A percentile compares a stretch with the other conserved stretches of the same genome.
These are phyloP conservation scores for Puccinia triticina DNA, from an alignment of 1,284 basidiomycete genomes.

Conservation along the genomic window DNA sequence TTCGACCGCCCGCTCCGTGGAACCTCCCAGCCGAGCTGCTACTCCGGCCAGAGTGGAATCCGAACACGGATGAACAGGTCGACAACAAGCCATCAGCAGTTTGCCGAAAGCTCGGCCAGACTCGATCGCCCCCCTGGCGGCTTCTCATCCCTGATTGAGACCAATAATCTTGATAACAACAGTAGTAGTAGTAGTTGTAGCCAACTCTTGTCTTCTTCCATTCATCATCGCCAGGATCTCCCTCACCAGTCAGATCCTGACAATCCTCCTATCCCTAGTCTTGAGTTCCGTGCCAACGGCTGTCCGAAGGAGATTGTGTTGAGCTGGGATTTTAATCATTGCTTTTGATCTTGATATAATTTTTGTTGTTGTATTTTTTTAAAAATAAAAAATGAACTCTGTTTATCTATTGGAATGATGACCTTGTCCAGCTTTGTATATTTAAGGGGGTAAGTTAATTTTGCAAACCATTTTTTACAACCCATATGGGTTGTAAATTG, in stretches of 20 bases:
- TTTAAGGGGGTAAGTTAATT: no score
- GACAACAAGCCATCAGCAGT: constrained; percentile 7
- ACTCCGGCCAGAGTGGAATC: neutral
- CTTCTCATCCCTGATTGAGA: neutral
- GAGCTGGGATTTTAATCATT: constrained; percentile 49
- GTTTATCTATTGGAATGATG: no score
- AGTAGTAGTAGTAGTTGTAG: neutral
- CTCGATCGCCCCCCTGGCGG: neutral
- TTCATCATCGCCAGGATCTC: neutral
- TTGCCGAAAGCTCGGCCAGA: constrained; percentile 19
- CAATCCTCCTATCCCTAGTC: neutral
- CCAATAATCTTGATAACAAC: neutral
- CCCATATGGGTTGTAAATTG: no score
- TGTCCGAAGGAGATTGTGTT: constrained; percentile 35
- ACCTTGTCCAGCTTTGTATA: no score
- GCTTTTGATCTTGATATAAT: constrained; percentile 25
- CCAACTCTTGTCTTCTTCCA: neutral
- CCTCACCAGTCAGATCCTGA: neutral
- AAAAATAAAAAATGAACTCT: constrained; percentile 1
- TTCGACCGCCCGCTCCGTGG: constrained; percentile 23
- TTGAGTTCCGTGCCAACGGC: neutral
- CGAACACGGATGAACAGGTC: constrained; percentile 22
- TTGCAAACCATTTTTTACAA: no score
- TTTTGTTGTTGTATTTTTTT: constrained; percentile 5
- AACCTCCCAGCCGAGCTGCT: neutral